Percentiles rank a stretch among this genome's conserved stretches.
These are phyloP conservation scores for Ceratobasidium sp. DNA, from an alignment of 1,284 basidiomycete species.

Conservation along the genomic window DNA sequence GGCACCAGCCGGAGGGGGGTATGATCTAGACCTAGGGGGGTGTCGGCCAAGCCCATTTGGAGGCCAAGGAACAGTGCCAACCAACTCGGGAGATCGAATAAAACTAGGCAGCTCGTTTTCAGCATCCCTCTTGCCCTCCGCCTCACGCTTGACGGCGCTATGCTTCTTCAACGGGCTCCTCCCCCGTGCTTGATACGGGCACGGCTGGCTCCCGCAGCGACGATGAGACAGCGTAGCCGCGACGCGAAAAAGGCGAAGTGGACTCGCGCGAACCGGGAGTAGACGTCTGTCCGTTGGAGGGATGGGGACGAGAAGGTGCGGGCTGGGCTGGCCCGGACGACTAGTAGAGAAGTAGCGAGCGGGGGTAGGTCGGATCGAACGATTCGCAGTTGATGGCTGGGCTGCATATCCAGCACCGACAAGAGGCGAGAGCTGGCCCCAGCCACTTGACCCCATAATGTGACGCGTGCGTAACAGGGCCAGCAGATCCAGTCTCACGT, in stretches of 20 bases:
- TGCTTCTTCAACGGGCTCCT: background rate
- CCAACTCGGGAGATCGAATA: background rate
- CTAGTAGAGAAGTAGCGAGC: no score
- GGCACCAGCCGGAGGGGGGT: no score
- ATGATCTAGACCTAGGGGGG: no score
- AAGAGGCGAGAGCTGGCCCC: no score
- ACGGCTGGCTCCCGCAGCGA: constrained; percentile 5
- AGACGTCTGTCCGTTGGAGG: no score
- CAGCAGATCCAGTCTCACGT: no score
- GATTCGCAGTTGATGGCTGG: background rate
- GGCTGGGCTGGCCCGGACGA: no score
- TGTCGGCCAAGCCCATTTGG: background rate
- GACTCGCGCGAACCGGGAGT: background rate
- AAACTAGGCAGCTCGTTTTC: background rate
- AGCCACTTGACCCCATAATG: no score
- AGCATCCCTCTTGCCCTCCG: background rate
- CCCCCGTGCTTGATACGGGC: constrained; percentile 12
- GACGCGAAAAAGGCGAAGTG: constrained; percentile 32
- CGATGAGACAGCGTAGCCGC: constrained; percentile 13
- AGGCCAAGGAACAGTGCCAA: no score
- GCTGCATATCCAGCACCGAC: background rate
- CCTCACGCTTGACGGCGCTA: background rate
- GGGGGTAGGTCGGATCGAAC: background rate
- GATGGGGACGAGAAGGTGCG: no score
- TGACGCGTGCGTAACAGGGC: no score